phyloP scores from a whole-genome alignment of 345 rosid species.

The Eutrema yunnanense region DNA sequence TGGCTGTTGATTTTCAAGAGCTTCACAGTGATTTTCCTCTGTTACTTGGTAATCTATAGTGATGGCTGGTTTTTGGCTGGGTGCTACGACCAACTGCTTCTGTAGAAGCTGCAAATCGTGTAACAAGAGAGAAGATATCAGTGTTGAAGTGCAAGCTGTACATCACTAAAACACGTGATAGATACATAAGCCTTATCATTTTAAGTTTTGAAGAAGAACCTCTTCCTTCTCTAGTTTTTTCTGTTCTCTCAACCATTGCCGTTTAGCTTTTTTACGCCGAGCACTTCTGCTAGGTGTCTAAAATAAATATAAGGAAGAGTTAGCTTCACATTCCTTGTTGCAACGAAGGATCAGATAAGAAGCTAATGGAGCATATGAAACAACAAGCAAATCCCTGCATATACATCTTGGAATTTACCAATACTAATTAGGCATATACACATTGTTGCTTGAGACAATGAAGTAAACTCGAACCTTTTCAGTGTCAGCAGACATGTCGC shows the following conservation, averaged over 20 bases:
- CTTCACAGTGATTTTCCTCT: constrained; percentile 26
- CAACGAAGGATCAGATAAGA: constrained; percentile 1
- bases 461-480: constrained; percentile 50
- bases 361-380: constrained; percentile 1
- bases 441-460: neutral
- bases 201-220: constrained; percentile 35
- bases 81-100: constrained; percentile 33
- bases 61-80: constrained; percentile 34
- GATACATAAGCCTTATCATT: constrained; percentile 16
- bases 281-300: constrained; percentile 88
- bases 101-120: constrained; percentile 35
- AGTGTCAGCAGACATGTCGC: constrained; percentile 33
- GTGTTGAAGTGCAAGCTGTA: neutral
- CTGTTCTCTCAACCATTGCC: constrained; percentile 68
- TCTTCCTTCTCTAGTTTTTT: constrained; percentile 52
- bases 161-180: neutral
- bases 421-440: neutral
- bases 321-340: constrained; percentile 7
- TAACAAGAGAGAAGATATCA: neutral
- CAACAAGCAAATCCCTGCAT: neutral
- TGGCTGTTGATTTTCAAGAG: constrained; percentile 25
- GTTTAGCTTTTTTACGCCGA: constrained; percentile 84
- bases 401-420: neutral
- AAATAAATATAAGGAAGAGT: constrained; percentile 21
- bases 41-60: constrained; percentile 24